Base-by-base conservation (phyloP, 495 filamentous ascomycete genomes). In the Ramalina intermedia region DNA sequence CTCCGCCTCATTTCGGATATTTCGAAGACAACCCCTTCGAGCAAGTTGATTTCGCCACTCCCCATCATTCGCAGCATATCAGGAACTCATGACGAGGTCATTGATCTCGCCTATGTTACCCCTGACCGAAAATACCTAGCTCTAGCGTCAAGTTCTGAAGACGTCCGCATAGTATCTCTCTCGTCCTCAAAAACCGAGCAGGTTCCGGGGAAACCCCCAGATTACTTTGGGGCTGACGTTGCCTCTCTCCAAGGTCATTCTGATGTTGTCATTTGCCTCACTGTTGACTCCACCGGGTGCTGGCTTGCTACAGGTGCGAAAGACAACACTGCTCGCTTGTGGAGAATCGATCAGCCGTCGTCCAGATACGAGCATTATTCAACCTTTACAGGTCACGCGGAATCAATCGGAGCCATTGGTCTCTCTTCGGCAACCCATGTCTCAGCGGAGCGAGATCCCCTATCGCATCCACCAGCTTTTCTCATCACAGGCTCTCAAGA, bases 231-330 rank as follows among this genome's bases (percentile, higher is more conserved):
- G 4, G 84, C 87, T 33, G 91, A 96, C 61, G 73, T 94, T 39
- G 83, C 81, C 4, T 69, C 86, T 46, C 71, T 98, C 6, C 84
- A 82, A 55, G 91, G 88, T 26, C 91, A 99, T 53, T 80, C 85
- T 45, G 91, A 96, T 53, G 95, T 96, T 38, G 83, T 96, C 47
- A 94, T 99, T 65, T 91, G 86, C 48, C 67, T 99, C 27, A 88
- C 94, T 65, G 79, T 84, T 17, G 91, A 96, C 64, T 94, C 86
- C 85, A 95, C 91, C 5, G 91, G 93, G 8, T 79, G 87, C 61
- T 99, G 91, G 91, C 75, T 99, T 44, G 93, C 84, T 26, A 94
- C 88, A 26, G 91, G 89, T 37, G 84, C 88, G 6, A 99, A 96
- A 68, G 91, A 99, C 62, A 96, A 96, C 57, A 85, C 85, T 2